phyloP scores from a whole-genome alignment of 768 basidiomycete species.

The Serendipita sp. region DNA sequence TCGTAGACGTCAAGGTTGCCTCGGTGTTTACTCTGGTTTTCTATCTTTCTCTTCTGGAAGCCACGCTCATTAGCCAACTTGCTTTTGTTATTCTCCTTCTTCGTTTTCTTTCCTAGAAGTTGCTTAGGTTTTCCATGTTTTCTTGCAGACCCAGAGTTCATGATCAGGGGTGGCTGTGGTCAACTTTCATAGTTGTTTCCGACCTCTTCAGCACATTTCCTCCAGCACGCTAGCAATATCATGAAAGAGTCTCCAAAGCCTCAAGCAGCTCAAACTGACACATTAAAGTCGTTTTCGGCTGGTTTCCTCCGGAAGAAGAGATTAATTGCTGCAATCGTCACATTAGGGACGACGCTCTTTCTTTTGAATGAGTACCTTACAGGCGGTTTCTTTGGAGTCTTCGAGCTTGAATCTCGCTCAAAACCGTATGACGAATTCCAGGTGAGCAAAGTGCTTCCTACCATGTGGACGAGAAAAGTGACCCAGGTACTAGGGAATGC shows the following conservation, averaged over 20 bases:
- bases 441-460: not conserved
- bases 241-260: no score
- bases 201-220: no score
- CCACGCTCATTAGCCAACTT: not conserved
- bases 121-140: not conserved
- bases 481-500: not conserved
- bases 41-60: not conserved
- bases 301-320: not conserved
- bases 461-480: not conserved
- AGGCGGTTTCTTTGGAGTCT: not conserved
- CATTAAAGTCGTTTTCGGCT: no score
- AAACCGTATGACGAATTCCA: slow-evolving; percentile 1
- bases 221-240: no score
- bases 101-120: not conserved
- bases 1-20: slow-evolving; percentile 44
- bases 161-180: no score
- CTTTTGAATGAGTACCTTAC: not conserved
- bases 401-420: not conserved
- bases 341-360: not conserved
- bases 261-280: no score
- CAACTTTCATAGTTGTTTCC: no score
- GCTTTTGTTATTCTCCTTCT: not conserved
- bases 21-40: not conserved
- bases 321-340: not conserved
- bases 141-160: no score